These are phyloP conservation scores for Pseudocercospora eumusae DNA, from an alignment of 2,329 filamentous ascomycete species.

Conservation along the genomic window DNA sequence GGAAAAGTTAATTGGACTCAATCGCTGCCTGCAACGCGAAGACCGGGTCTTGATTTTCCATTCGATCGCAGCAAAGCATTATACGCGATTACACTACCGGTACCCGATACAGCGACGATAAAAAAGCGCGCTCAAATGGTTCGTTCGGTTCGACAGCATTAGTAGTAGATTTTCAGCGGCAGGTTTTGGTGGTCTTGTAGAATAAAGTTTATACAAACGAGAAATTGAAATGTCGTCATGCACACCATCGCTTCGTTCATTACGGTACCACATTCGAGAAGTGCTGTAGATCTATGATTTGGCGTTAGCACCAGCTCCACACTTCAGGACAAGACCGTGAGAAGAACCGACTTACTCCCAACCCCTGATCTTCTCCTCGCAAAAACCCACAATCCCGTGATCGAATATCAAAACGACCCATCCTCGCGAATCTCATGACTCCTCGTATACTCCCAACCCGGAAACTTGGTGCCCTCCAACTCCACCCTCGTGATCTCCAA, in stretches of 20 bases:
- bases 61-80: no score
- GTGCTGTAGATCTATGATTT: not conserved
- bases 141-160: no score
- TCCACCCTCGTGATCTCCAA: constrained; percentile 4
- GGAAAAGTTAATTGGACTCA: no score
- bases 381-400: not conserved
- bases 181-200: no score
- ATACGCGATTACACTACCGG: no score
- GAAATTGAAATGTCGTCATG: constrained; percentile 2
- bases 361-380: not conserved
- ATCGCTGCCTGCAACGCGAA: no score
- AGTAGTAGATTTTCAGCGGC: not conserved
- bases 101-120: not conserved
- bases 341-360: not conserved
- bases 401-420: not conserved
- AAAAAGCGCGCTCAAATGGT: not conserved
- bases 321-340: not conserved
- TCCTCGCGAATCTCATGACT: not conserved
- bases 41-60: no score
- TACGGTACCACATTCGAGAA: not conserved
- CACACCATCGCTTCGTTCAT: not conserved
- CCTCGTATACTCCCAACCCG: constrained; percentile 7
- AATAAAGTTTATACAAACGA: constrained; percentile 1
- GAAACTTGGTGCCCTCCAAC: constrained; percentile 4
- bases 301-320: not conserved